Percentiles rank a stretch among this genome's conserved stretches.
Evolutionary conservation across 345 rosid genomes (phyloP).

Genomic region (Sonneratia alba): DNA sequence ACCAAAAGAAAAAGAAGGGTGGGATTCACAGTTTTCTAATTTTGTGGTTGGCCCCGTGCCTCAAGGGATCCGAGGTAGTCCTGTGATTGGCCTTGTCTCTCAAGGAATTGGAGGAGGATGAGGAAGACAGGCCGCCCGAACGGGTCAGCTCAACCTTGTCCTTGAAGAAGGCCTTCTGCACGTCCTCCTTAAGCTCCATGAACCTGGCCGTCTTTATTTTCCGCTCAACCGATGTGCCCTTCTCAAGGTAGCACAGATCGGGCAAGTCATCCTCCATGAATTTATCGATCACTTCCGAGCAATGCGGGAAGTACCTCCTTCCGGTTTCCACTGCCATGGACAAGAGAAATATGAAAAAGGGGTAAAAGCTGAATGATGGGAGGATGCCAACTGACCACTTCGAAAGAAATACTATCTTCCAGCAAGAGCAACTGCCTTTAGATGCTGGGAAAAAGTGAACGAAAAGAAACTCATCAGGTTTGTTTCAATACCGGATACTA

Average conservation of each 20-base stretch:
- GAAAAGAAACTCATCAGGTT: too few relatives aligned
- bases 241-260: conserved; percentile 66
- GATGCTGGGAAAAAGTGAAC: too few relatives aligned
- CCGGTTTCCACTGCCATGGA: conserved; percentile 72
- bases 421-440: too few relatives aligned
- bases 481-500: too few relatives aligned
- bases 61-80: conserved; percentile 36
- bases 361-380: not conserved
- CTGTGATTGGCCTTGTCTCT: conserved; percentile 19
- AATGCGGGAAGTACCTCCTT: conserved; percentile 65
- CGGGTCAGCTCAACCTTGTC: conserved; percentile 65
- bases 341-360: not conserved
- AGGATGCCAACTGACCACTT: not conserved
- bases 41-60: conserved; percentile 17
- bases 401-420: not conserved
- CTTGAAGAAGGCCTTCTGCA: conserved; percentile 68
- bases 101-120: conserved; percentile 50
- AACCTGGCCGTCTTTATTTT: conserved; percentile 55
- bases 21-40: conserved; percentile 22
- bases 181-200: conserved; percentile 73
- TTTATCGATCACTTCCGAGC: conserved; percentile 83
- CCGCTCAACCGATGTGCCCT: conserved; percentile 53
- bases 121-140: conserved; percentile 46
- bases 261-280: conserved; percentile 95
- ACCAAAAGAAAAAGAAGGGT: too few relatives aligned